Evolutionary conservation across 352 stramenopile genomes (phyloP), one percentile per base, ranked within the genome.

Genomic region (Globisporangium okanoganense): DNA sequence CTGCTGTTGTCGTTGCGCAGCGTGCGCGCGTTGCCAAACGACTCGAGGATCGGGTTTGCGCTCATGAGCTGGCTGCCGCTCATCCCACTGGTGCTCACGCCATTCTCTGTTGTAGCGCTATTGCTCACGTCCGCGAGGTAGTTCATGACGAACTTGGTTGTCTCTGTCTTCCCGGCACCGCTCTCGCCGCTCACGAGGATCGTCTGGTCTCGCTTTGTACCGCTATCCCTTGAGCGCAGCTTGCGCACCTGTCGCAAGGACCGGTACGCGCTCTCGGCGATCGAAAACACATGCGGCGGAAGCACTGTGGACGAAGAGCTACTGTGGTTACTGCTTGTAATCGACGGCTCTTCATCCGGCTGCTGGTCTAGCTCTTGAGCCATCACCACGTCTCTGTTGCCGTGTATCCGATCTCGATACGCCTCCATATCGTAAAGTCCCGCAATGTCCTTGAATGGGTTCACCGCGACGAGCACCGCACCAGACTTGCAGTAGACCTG

Each of bases 1-100:
- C 82, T 92, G 33, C 79, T 91, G 60, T 94, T 94, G 70, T 94
- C 74, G 53, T 94, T 94, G 14, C 85, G 72, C 27, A 89, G 64
- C 18, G 85, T 94, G 24, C 76, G 71, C 13, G 85, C 85, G 55
- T 94, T 94, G 35, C 85, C 85, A 58, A 95, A 95, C n/a, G 79
- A 84, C 64, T 95, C 87, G 33, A 95, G 69, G 51, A 95, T 87
- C n/a, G 79, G 77, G 57, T 94, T 95, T 10, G 88, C 78, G 20
- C 88, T 87, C 61, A 97, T 72, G 4, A 98, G 45, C 62, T 72
- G 70, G 56, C 65, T 76, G 43, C 82, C 74, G 62, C 64, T 86
- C 63, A 78, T 89, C 49, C 35, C 69, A 52, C 51, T 81, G 6
- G 40, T n/a, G 3, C 35, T 68, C 24, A 3, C 25, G 27, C 6